Conservation (phyloP, 1,284 basidiomycete species). For the Boletus semigastroideus region DNA sequence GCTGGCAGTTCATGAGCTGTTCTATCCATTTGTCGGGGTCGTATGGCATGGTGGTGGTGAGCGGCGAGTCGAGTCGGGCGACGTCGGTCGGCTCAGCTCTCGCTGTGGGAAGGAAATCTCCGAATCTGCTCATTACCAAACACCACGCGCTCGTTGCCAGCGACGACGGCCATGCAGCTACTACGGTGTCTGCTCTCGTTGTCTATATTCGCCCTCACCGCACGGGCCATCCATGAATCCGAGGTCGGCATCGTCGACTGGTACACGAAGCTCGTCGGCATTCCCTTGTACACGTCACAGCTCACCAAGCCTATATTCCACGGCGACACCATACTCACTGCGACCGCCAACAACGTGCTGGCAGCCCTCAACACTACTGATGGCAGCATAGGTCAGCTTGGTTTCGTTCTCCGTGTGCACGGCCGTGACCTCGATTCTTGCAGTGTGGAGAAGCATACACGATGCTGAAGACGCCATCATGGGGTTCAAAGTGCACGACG, state of each 20-base stretch:
- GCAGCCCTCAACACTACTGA: slow-evolving; percentile 72
- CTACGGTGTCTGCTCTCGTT: slow-evolving; percentile 18
- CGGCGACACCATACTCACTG: slow-evolving; percentile 58
- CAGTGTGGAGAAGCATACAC: slow-evolving; percentile 82
- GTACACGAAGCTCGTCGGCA: slow-evolving; percentile 75
- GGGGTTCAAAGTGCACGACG: slow-evolving; percentile 62
- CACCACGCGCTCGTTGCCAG: slow-evolving; percentile 1
- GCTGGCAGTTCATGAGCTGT: slow-evolving; percentile 81
- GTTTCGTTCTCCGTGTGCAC: not conserved
- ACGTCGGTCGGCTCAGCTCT: not conserved
- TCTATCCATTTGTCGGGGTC: slow-evolving; percentile 74
- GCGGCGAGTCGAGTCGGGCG: not conserved
- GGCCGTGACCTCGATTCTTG: slow-evolving; percentile 12
- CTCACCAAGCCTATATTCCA: slow-evolving; percentile 60
- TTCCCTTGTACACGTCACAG: slow-evolving; percentile 52
- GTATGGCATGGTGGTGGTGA: slow-evolving; percentile 32
- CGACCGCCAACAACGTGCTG: slow-evolving; percentile 77
- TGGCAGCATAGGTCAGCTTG: slow-evolving; percentile 63
- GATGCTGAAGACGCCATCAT: slow-evolving; percentile 66
- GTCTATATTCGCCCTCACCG: slow-evolving; percentile 8
- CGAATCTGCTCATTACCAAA: not conserved
- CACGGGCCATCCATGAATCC: slow-evolving; percentile 58
- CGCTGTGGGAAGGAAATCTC: slow-evolving; percentile 20
- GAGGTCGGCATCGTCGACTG: slow-evolving; percentile 86
- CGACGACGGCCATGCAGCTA: slow-evolving; percentile 17